Conservation (phyloP, 2,329 filamentous ascomycete species). For the Ophiosphaerella herpotricha region DNA sequence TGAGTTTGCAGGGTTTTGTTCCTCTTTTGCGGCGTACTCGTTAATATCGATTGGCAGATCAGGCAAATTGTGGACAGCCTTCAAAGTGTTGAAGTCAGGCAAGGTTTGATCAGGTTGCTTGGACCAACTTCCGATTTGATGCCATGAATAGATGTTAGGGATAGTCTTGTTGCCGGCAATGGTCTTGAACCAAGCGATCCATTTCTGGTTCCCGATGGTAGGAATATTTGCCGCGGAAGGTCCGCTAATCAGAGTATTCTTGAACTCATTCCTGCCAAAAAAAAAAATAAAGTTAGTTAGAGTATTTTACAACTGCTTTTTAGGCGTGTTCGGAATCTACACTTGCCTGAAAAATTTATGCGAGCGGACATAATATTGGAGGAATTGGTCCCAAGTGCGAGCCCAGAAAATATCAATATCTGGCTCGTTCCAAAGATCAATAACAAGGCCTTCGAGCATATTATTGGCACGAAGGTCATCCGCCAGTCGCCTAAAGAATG, state of each 20-base stretch:
- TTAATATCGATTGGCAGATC: constrained; percentile 52
- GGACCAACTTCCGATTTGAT: constrained; percentile 44
- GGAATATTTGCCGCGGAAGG: constrained; percentile 47
- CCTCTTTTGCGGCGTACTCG: constrained; percentile 51
- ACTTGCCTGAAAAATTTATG: constrained; percentile 46
- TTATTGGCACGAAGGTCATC: constrained; percentile 46
- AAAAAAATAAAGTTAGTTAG: background rate
- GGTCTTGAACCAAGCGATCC: constrained; percentile 45
- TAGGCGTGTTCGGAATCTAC: constrained; percentile 1
- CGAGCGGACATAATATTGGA: constrained; percentile 47
- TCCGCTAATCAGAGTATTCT: constrained; percentile 39
- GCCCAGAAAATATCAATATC: constrained; percentile 49
- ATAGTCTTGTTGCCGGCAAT: constrained; percentile 45
- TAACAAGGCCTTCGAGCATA: constrained; percentile 45
- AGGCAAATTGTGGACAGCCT: constrained; percentile 37
- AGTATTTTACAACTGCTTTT: constrained; percentile 6
- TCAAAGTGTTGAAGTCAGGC: constrained; percentile 37
- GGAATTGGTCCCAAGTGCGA: constrained; percentile 46
- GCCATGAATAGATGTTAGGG: constrained; percentile 54
- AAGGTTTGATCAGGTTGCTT: constrained; percentile 19
- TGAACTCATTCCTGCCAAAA: constrained; percentile 1
- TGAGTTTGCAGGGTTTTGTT: constrained; percentile 50
- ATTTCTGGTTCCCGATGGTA: constrained; percentile 33
- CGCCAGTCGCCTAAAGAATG: constrained; percentile 48
- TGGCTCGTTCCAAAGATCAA: constrained; percentile 62